Conservation (phyloP, 179 eudicot species). For the Drosera spatulata region DNA sequence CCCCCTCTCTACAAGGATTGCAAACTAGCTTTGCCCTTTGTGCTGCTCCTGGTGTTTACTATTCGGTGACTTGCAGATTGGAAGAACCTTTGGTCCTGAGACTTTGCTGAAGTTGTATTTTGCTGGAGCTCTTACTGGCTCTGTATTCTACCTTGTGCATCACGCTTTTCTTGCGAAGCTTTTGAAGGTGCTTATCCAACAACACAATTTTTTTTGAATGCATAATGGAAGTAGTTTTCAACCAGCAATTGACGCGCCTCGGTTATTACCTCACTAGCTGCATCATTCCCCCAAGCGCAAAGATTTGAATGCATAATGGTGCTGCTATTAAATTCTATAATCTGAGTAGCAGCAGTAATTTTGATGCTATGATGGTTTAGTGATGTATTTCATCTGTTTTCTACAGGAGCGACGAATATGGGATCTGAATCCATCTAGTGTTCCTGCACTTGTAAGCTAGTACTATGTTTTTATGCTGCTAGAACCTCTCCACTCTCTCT, state of each 20-base stretch:
- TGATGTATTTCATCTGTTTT: not conserved
- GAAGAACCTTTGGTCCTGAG: conserved; percentile 52
- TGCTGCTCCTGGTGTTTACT: conserved; percentile 4
- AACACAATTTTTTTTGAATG: too few relatives aligned
- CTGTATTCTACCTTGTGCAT: conserved; percentile 64
- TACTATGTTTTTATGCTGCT: not conserved
- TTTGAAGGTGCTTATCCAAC: conserved; percentile 31
- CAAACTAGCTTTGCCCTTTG: not conserved
- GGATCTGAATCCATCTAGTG: conserved; percentile 29
- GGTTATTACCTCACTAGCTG: too few relatives aligned
- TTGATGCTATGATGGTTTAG: conserved; percentile 7
- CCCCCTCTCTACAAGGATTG: too few relatives aligned
- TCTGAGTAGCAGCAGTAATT: not conserved
- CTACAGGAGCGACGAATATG: conserved; percentile 29
- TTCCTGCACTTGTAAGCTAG: conserved; percentile 58
- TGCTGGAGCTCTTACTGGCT: conserved; percentile 74
- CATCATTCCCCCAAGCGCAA: too few relatives aligned
- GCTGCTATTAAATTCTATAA: too few relatives aligned
- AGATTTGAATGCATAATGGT: too few relatives aligned
- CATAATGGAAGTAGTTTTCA: too few relatives aligned
- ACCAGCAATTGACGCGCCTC: too few relatives aligned
- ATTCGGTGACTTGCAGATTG: conserved; percentile 37
- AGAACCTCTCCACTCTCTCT: not conserved
- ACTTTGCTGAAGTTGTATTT: conserved; percentile 70
- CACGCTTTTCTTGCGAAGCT: conserved; percentile 38